A percentile compares a stretch with the other conserved stretches of the same genome.
Evolutionary conservation across 805 yeast genomes (phyloP).

Genomic region (Candida qinlingensis): DNA sequence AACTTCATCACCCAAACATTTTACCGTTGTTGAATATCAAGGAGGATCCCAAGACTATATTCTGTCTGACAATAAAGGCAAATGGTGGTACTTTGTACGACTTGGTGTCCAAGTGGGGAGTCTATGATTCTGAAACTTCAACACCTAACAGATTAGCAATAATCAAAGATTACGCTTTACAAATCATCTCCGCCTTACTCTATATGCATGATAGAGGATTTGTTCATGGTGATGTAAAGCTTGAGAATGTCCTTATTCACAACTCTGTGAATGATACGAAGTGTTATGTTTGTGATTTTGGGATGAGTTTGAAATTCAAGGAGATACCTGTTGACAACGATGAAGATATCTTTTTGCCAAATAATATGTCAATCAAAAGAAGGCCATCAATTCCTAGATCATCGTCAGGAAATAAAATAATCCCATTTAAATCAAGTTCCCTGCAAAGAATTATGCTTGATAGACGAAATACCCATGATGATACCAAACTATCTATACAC

Average conservation of each 20-base stretch:
- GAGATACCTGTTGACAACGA: slow-evolving; percentile 5
- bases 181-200: slow-evolving; percentile 54
- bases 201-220: slow-evolving; percentile 61
- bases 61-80: slow-evolving; percentile 64
- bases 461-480: slow-evolving; percentile 29
- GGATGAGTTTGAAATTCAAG: slow-evolving; percentile 51
- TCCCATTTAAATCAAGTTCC: slow-evolving; percentile 7
- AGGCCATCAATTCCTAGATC: slow-evolving; percentile 32
- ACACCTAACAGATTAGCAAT: slow-evolving; percentile 30
- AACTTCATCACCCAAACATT: slow-evolving; percentile 58
- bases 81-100: slow-evolving; percentile 81
- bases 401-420: slow-evolving; percentile 22
- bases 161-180: slow-evolving; percentile 38
- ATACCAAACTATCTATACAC: slow-evolving; percentile 13
- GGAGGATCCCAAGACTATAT: slow-evolving; percentile 58
- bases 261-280: slow-evolving; percentile 34
- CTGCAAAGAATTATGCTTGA: slow-evolving; percentile 24
- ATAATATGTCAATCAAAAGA: slow-evolving; percentile 14
- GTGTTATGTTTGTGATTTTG: slow-evolving; percentile 79
- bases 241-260: slow-evolving; percentile 62
- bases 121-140: slow-evolving; percentile 26
- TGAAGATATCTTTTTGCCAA: slow-evolving; percentile 18
- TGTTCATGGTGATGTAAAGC: slow-evolving; percentile 72
- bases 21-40: slow-evolving; percentile 57
- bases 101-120: slow-evolving; percentile 64